These are phyloP conservation scores for Rhododendron ovatum DNA, from an alignment of 148 eudicot species.

Conservation along the genomic window DNA sequence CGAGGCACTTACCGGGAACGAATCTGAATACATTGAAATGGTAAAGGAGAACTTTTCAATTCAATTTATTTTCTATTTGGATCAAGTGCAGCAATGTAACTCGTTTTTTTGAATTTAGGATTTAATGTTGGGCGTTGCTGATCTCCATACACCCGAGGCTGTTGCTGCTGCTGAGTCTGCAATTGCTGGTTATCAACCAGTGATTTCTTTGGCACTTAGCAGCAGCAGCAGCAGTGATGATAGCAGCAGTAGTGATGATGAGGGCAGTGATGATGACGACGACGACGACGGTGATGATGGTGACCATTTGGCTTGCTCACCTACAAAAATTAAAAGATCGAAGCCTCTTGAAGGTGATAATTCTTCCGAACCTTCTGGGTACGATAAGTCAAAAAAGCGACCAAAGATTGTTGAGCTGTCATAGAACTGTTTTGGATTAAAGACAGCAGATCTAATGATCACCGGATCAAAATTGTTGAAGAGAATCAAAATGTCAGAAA, in stretches of 20 bases:
- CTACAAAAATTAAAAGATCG: neutral
- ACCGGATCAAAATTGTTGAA: neutral
- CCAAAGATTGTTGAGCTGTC: constrained; percentile 77
- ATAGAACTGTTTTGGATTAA: constrained; percentile 4
- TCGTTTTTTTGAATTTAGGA: constrained; percentile 34
- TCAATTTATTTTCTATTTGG: neutral
- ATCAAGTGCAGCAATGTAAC: neutral
- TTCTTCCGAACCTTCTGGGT: constrained; percentile 18
- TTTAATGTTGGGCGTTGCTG: constrained; percentile 90
- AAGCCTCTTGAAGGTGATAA: constrained; percentile 3
- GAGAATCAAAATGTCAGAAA: neutral
- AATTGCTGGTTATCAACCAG: constrained; percentile 50
- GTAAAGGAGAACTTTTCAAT: constrained; percentile 21
- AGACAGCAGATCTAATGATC: neutral
- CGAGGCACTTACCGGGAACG: constrained; percentile 66
- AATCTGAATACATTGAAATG: constrained; percentile 87
- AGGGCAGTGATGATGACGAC: neutral
- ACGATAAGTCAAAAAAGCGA: constrained; percentile 33
- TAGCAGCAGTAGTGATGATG: neutral
- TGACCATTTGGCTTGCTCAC: neutral
- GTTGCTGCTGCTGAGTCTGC: constrained; percentile 84
- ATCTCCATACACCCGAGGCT: constrained; percentile 87
- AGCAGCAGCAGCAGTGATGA: constrained; percentile 1
- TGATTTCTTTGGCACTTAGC: constrained; percentile 26
- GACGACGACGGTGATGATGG: neutral